Base-by-base conservation (phyloP, 768 basidiomycete species). In the Hysterangium stoloniferum region DNA sequence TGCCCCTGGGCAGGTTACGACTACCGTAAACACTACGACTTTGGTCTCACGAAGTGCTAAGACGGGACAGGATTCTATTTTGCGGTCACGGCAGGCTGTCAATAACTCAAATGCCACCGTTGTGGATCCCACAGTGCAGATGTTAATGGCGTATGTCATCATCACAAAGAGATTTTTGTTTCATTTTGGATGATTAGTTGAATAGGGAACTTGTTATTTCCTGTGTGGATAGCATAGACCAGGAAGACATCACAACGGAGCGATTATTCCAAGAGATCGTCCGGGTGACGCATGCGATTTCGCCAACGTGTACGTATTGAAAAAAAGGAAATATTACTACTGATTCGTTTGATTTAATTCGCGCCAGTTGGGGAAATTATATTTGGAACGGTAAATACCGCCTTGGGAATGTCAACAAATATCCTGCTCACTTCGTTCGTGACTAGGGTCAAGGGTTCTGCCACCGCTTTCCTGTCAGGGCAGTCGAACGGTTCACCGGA, bases 401-500 rank as follows among this genome's bases (percentile, higher is more conserved):
- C 24, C 8, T 28, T 34, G 9, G 33, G 33, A 9, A 9, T 17
- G 17, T 9, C 33, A 9, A 9, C 33, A 34, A 58, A 60, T 45
- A 48, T 55, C 19, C 57, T 58, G 12, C 8, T 48, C 61, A 28
- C 59, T 49, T 15, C 55, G 55, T 43, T 46, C 49, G 17, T 52
- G 59, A 34, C 29, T 48, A 28, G 52, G 54, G 20, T 55, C 54
- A 12, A 54, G 9, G 58, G 56, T 54, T 57, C 58, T 41, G 64
- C 59, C 54, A 58, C 53, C 19, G 27, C 20, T 59, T 57, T 49
- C 50, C 54, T 19, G 45, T 52, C 4, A 28, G 41, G 4, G 43
- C 49, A 24, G 17, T 47, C 4, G 54, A 57, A 49, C 13, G 58
- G 25, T 59, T 57, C 34, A 52, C 50, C 9, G 58, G 58, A 1